A percentile compares a stretch with the other conserved stretches of the same genome.
phyloP scores from a whole-genome alignment of 495 filamentous ascomycete species.

The Thozetella sp. region DNA sequence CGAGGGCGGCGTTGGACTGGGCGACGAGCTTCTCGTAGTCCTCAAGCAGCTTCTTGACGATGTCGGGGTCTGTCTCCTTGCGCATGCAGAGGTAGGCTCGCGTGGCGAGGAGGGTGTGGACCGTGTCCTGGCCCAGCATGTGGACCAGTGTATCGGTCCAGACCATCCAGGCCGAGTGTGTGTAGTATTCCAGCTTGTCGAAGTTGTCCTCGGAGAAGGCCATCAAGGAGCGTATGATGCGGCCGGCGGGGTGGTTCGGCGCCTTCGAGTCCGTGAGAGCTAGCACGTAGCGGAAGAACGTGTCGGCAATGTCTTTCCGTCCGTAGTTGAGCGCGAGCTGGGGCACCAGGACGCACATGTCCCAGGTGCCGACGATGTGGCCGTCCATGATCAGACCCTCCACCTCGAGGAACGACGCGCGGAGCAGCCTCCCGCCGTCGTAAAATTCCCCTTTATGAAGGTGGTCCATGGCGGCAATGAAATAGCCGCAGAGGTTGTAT shows the following conservation, averaged over 20 bases:
- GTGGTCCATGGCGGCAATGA: constrained; percentile 8
- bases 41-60: neutral
- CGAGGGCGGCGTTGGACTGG: neutral
- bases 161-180: constrained; percentile 5
- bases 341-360: constrained; percentile 14
- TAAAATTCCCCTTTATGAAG: neutral
- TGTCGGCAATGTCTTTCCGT: constrained; percentile 8
- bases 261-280: neutral
- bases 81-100: constrained; percentile 13
- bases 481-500: constrained; percentile 10
- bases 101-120: constrained; percentile 6
- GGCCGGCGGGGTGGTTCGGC: constrained; percentile 6
- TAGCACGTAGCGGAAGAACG: constrained; percentile 11
- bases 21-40: constrained; percentile 7
- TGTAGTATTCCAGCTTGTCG: constrained; percentile 3
- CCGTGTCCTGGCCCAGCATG: constrained; percentile 4
- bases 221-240: neutral
- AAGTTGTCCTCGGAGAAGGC: constrained; percentile 1
- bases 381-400: constrained; percentile 12
- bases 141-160: constrained; percentile 9
- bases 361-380: constrained; percentile 16
- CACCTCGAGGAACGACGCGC: constrained; percentile 15
- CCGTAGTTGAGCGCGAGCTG: constrained; percentile 10
- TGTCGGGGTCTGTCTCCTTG: neutral
- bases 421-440: constrained; percentile 8